A percentile compares a stretch with the other conserved stretches of the same genome.
Conservation (phyloP, 2,329 filamentous ascomycete species). For the Aspergillus brasiliensis region DNA sequence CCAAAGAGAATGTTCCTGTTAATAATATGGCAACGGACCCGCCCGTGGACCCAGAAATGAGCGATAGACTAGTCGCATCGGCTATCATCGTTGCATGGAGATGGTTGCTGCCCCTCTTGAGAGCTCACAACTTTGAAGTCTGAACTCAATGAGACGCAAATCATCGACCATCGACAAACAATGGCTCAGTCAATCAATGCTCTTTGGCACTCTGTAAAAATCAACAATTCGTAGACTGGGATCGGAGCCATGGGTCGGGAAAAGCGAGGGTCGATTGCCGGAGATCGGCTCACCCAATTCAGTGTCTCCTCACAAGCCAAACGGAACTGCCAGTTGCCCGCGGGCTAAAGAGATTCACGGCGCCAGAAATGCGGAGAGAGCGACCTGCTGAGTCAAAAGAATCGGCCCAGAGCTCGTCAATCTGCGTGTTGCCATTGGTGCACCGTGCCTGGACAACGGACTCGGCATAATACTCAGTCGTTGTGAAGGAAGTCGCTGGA, state of each 20-base stretch:
- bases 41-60: not conserved
- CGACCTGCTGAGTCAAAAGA: constrained; percentile 24
- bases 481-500: constrained; percentile 1
- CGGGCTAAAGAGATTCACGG: not conserved
- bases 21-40: constrained; percentile 23
- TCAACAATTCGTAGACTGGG: too few species aligned
- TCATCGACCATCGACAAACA: not conserved
- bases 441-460: constrained; percentile 11
- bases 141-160: not conserved
- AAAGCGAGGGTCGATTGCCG: not conserved
- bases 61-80: not conserved
- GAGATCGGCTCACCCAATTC: not conserved
- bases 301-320: not conserved
- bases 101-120: not conserved
- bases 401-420: constrained; percentile 20
- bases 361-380: constrained; percentile 23
- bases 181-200: not conserved
- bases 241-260: too few species aligned
- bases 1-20: constrained; percentile 29
- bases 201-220: too few species aligned
- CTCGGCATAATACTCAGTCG: constrained; percentile 7
- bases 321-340: too few species aligned
- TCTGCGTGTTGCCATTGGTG: constrained; percentile 20
- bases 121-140: not conserved
- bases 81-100: constrained; percentile 2